phyloP scores from a whole-genome alignment of 768 basidiomycete species.

The Lyophyllum decastes region DNA sequence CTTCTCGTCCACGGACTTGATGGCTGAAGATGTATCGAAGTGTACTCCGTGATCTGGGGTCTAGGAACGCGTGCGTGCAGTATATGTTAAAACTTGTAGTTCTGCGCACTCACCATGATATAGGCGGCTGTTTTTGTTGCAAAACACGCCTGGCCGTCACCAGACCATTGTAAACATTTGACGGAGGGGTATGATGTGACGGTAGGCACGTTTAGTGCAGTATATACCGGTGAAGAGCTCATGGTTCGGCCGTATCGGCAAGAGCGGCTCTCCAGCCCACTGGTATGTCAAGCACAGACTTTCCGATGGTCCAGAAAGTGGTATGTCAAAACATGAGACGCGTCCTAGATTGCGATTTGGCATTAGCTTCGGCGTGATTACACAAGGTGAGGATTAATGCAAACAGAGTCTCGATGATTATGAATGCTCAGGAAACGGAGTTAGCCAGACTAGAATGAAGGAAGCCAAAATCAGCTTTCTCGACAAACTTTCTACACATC shows the following conservation, averaged over 20 bases:
- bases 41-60: slow-evolving; percentile 77
- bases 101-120: slow-evolving; percentile 54
- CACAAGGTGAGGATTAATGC: neutral
- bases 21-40: slow-evolving; percentile 55
- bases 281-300: neutral
- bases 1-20: slow-evolving; percentile 40
- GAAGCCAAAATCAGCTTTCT: neutral
- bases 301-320: neutral
- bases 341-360: neutral
- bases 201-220: slow-evolving; percentile 59
- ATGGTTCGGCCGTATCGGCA: neutral
- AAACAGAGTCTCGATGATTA: neutral
- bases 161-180: slow-evolving; percentile 70
- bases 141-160: slow-evolving; percentile 71
- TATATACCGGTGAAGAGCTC: slow-evolving; percentile 34
- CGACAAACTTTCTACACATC: neutral
- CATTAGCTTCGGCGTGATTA: neutral
- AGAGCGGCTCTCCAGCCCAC: neutral
- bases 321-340: neutral
- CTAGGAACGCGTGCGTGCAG: slow-evolving; percentile 31
- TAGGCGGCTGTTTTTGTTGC: slow-evolving; percentile 67
- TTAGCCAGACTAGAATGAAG: neutral
- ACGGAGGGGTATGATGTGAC: slow-evolving; percentile 59
- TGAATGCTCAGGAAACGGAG: neutral
- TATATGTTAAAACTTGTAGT: neutral